Conservation (phyloP, 2,329 filamentous ascomycete species). For the Emergomyces pasteurianus region DNA sequence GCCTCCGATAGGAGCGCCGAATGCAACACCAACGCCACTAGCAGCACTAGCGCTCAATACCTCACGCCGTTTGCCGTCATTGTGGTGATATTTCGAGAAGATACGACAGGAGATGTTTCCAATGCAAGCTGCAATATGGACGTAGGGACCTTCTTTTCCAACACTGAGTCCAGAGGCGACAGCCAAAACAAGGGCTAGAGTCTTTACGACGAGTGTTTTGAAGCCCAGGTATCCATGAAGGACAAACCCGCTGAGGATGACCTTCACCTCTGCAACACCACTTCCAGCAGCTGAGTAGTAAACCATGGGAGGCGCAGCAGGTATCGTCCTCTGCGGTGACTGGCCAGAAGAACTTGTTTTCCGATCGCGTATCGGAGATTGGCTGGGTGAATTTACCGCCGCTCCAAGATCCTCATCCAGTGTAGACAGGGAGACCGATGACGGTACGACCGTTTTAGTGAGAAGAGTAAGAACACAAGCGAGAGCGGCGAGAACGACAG, state of each 20-base stretch:
- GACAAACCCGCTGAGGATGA: constrained; percentile 96
- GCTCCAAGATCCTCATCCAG: constrained; percentile 88
- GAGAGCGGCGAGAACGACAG: constrained; percentile 55
- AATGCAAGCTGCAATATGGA: constrained; percentile 93
- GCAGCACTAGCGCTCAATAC: constrained; percentile 85
- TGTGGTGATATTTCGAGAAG: constrained; percentile 87
- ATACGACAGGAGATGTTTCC: constrained; percentile 90
- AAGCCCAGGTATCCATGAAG: constrained; percentile 89
- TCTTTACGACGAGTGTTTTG: constrained; percentile 77
- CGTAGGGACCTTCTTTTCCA: constrained; percentile 90
- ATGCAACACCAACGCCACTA: constrained; percentile 84
- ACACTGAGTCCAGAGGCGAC: constrained; percentile 87
- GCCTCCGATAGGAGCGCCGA: constrained; percentile 85
- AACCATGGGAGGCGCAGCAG: constrained; percentile 56
- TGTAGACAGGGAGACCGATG: constrained; percentile 72
- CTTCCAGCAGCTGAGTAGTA: constrained; percentile 95
- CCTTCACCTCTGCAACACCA: constrained; percentile 92
- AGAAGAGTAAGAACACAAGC: constrained; percentile 72
- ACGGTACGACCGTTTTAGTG: constrained; percentile 91
- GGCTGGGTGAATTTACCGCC: constrained; percentile 32
- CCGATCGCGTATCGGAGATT: constrained; percentile 23
- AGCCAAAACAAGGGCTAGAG: constrained; percentile 68
- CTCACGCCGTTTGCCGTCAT: constrained; percentile 88
- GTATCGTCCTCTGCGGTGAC: constrained; percentile 11
- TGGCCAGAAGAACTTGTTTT: not conserved